Base-by-base conservation (phyloP, 1,284 basidiomycete genomes). In the Nidula niveotomentosa region DNA sequence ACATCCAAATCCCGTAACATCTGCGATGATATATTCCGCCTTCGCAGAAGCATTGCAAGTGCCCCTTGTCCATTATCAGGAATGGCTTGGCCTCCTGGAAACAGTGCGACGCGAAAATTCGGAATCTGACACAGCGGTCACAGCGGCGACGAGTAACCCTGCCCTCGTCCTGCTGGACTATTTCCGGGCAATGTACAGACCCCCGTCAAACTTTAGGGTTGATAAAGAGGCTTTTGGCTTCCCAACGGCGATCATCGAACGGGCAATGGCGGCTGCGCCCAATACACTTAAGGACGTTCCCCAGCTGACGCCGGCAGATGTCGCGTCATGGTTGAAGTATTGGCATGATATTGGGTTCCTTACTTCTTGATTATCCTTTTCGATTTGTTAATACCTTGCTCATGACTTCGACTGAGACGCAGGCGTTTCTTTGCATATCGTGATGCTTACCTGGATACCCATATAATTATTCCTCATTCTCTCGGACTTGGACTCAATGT, bases 151-250 rank as follows among this genome's bases (percentile, higher is more conserved):
- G 12, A 18, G 18, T 7, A 23, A 47, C 18, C 45, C 45, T 47
- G 45, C 45, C n/a, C 18, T 47, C 13, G 18, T n/a, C 10, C 45
- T 47, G 52, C 15, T 53, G 18, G 43, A 53, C 13, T 46, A 12
- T 44, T 53, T 53, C 30, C 17, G 43, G 9, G 17, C 43, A n/a
- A 12, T 53, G 8, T 47, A 48, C 3, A 46, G 35, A 47, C 52
- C 52, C 7, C 23, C 36, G 23, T 35, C 35, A n/a, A 33, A 33
- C 6, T 34, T 13, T 6, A 23, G 41, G 1, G 36, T 34, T n/a
- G 52, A 53, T 18, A 48, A 10, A 15, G 52, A 53, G 34, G 52
- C 52, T 13, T 53, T 46, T n/a, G 44, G 43, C 6, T 53, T 48
- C 15, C 52, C 50, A 1, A 8, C 43, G n/a, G 52, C 52, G 4